A percentile compares a stretch with the other conserved stretches of the same genome.
Conservation (phyloP, 208 protist species). For the Trypanosoma platydactyli region DNA sequence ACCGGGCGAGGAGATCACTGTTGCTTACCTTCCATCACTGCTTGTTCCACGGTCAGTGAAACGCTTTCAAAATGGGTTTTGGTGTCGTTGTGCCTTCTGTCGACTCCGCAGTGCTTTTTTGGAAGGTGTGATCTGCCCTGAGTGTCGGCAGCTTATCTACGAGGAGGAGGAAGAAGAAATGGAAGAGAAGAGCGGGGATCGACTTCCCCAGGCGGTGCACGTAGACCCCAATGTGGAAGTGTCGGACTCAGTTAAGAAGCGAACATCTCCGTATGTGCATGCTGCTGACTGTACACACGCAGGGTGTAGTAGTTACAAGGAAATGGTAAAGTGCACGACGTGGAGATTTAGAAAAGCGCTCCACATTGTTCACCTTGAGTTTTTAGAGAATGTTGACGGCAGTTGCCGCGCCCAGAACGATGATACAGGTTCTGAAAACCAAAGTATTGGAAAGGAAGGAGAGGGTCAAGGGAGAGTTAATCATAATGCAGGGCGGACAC, state of each 20-base stretch:
- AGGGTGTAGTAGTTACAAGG: slow-evolving; percentile 2
- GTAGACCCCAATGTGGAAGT: background rate
- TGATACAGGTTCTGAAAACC: background rate
- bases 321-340: background rate
- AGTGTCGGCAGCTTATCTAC: slow-evolving; percentile 50
- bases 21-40: slow-evolving; percentile 59
- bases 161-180: slow-evolving; percentile 8
- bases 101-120: slow-evolving; percentile 33
- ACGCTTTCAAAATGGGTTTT: slow-evolving; percentile 33
- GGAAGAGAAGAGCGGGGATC: background rate
- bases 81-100: slow-evolving; percentile 55
- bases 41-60: slow-evolving; percentile 35
- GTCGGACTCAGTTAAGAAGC: background rate
- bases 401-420: background rate
- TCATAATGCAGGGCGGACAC: slow-evolving; percentile 12
- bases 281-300: slow-evolving; percentile 15
- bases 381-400: background rate
- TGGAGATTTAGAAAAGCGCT: slow-evolving; percentile 11
- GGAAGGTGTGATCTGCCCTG: slow-evolving; percentile 51
- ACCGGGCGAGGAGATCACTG: slow-evolving; percentile 63
- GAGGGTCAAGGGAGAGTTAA: slow-evolving; percentile 7
- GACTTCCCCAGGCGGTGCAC: background rate
- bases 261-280: slow-evolving; percentile 1
- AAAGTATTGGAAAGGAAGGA: background rate
- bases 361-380: slow-evolving; percentile 5